Evolutionary conservation across 202 grass and related monocot genomes (phyloP), one percentile per base, ranked within the genome.

Genomic region (Miscanthus sacchariflorus): DNA sequence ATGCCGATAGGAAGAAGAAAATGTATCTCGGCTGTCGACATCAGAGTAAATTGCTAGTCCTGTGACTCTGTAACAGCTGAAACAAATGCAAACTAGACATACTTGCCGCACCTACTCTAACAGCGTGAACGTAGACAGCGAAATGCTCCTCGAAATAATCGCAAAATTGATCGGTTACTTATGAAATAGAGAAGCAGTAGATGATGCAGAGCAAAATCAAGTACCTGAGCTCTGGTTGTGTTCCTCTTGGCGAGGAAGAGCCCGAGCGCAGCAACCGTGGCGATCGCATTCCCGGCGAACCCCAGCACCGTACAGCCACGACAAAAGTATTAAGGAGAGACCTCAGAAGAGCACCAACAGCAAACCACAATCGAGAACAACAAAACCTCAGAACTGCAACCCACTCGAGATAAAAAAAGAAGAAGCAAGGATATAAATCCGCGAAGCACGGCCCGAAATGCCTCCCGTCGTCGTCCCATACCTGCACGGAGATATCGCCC

Each of bases 401-500:
- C 12, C n/a, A 65, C 61, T 13, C 9, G 54, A 58, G 69, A 42
- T 50, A n/a, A 15, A 8, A 33, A 33, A 33, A 33, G 30, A 33
- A 33, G 30, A 9, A 58, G 1, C 23, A 86, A 98, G 91, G 94
- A 98, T 98, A 98, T 98, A 86, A 92, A 87, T 98, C 94, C 30
- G 93, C 80, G 85, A 98, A 98, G 87, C 92, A 96, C 46, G 90
- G 92, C 14, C 92, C 70, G 64, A 98, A 95, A 17, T 74, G 40
- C 72, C 76, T 86, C 81, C 90, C 92, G 72, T 27, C 61, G 61
- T 25, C 61, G 61, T 95, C 89, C 96, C 90, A 98, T 17, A 96
- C 93, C 96, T 96, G 87, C 90, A 77, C 13, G 23, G 7, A 23
- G 63, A 70, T 74, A 45, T 70, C 39, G 28, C n/a, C 13, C 1